A percentile compares a stretch with the other conserved stretches of the same genome.
Conservation (phyloP, 345 rosid genomes). For the Gossypium arboreum region DNA sequence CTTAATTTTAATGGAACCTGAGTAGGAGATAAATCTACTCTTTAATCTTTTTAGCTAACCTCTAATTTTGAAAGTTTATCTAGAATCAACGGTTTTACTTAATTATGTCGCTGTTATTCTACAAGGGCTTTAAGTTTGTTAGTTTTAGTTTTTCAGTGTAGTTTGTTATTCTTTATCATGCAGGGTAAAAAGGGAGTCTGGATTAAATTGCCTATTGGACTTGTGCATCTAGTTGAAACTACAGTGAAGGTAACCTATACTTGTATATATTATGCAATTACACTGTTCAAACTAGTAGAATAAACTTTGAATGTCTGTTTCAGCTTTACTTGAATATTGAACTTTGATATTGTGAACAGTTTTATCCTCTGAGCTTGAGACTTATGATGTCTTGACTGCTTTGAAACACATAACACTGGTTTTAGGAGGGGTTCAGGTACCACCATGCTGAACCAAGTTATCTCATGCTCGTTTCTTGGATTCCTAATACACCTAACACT, state of each 20-base stretch:
- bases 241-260: constrained; percentile 54
- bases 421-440: constrained; percentile 66
- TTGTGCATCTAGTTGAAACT: constrained; percentile 61
- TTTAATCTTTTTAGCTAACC: background rate
- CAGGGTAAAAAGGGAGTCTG: constrained; percentile 82
- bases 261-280: background rate
- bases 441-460: constrained; percentile 86
- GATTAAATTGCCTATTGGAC: constrained; percentile 64
- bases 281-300: background rate
- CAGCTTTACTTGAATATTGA: background rate
- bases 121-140: background rate
- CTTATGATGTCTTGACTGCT: background rate
- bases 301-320: background rate
- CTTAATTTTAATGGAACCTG: background rate
- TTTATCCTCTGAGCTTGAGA: background rate
- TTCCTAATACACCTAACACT: constrained; percentile 54
- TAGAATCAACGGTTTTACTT: background rate
- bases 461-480: constrained; percentile 82
- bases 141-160: background rate
- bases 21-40: background rate
- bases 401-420: constrained; percentile 3
- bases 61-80: background rate
- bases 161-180: background rate
- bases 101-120: background rate
- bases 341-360: background rate